Conservation (phyloP, 2,329 filamentous ascomycete genomes). For the Paracoccidioides lutzii region DNA sequence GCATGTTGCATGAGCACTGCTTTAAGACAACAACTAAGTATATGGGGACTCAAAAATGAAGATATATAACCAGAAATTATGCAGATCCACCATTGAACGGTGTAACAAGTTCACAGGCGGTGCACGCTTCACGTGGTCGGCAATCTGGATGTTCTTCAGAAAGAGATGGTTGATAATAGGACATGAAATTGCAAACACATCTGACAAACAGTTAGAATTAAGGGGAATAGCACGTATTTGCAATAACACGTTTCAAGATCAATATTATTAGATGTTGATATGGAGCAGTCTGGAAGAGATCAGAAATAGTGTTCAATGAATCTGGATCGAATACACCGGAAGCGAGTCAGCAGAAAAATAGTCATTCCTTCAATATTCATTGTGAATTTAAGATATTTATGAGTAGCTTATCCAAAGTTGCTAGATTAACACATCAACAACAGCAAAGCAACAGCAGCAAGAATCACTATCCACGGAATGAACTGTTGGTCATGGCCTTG, state of each 20-base stretch:
- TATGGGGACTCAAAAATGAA: neutral
- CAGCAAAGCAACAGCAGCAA: neutral
- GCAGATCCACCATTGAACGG: neutral
- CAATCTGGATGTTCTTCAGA: neutral
- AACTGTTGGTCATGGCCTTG: conserved; percentile 2
- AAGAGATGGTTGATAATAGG: neutral
- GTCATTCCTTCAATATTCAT: neutral
- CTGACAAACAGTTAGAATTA: neutral
- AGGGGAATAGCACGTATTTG: neutral
- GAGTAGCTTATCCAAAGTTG: neutral
- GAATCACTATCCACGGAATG: neutral
- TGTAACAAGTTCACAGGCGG: conserved; percentile 1
- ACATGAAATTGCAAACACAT: neutral
- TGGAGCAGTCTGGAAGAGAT: neutral
- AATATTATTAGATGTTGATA: neutral
- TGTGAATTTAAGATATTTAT: neutral
- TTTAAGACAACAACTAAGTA: neutral
- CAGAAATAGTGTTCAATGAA: neutral
- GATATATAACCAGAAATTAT: neutral
- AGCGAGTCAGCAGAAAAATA: neutral
- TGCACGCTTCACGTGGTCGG: neutral
- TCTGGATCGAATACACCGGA: neutral
- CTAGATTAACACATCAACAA: neutral
- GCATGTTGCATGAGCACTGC: neutral
- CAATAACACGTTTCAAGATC: neutral